These are phyloP conservation scores for Meyerozyma guilliermondii DNA, from an alignment of 1,139 yeast species.

Conservation along the genomic window DNA sequence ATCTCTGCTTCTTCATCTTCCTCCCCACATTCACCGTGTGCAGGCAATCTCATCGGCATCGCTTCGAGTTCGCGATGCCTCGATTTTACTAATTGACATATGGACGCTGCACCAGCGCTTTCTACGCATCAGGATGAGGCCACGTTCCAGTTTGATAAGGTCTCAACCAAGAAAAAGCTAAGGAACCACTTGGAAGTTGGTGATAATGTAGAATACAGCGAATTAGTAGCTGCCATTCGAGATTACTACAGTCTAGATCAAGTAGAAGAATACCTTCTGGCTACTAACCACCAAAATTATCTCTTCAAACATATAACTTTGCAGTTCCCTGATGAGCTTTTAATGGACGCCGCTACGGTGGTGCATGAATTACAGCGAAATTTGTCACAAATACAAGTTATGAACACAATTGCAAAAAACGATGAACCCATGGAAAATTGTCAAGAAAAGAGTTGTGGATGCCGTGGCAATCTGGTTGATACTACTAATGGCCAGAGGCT, in stretches of 20 bases:
- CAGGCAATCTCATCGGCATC: not conserved
- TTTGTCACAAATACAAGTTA: conserved; percentile 10
- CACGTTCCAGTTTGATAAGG: conserved; percentile 40
- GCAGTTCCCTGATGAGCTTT: conserved; percentile 82
- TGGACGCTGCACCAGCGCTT: conserved; percentile 47
- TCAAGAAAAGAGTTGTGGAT: conserved; percentile 1
- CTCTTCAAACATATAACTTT: conserved; percentile 57
- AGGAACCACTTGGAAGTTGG: conserved; percentile 27
- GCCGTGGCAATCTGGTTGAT: not conserved
- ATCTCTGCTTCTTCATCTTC: not conserved
- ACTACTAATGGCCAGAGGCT: conserved; percentile 24
- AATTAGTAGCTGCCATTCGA: conserved; percentile 26
- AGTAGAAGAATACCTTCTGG: conserved; percentile 32
- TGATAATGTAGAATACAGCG: conserved; percentile 17
- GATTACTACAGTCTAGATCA: conserved; percentile 51
- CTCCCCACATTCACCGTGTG: not conserved
- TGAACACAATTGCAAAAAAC: not conserved
- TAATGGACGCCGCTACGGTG: conserved; percentile 74
- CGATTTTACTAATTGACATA: not conserved
- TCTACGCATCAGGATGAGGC: conserved; percentile 58
- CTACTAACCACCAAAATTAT: conserved; percentile 16
- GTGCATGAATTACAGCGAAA: conserved; percentile 43
- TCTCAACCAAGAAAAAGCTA: conserved; percentile 11
- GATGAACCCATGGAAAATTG: not conserved
- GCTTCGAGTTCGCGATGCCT: not conserved